Evolutionary conservation across 805 yeast genomes (phyloP).

Genomic region (Candida railenensis): DNA sequence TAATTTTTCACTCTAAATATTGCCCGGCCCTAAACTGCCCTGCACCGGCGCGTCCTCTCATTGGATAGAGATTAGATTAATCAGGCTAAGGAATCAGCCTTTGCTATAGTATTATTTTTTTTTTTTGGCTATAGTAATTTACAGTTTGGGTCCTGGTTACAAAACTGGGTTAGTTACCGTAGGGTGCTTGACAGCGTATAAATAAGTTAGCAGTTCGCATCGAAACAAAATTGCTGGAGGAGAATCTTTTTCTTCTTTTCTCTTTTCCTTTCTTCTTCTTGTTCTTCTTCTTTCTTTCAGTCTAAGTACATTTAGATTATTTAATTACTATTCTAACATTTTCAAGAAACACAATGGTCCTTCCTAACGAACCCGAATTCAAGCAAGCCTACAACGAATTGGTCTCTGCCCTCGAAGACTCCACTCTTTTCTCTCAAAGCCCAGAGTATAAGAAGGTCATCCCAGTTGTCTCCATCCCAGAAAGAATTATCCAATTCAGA

Average conservation of each 20-base stretch:
- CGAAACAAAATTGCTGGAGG: neutral
- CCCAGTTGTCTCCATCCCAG: conserved; percentile 91
- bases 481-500: conserved; percentile 94
- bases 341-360: conserved; percentile 74
- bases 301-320: neutral
- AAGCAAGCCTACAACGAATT: conserved; percentile 98
- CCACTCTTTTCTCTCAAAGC: conserved; percentile 82
- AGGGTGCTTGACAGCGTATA: neutral
- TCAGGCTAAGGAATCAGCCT: neutral
- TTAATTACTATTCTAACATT: too few species aligned
- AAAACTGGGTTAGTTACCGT: neutral
- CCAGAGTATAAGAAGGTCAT: conserved; percentile 89
- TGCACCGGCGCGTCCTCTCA: neutral
- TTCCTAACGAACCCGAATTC: conserved; percentile 96
- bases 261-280: neutral
- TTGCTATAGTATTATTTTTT: neutral
- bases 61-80: conserved; percentile 1
- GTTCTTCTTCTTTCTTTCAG: neutral
- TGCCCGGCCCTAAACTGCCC: neutral
- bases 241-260: neutral
- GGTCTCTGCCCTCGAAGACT: conserved; percentile 82
- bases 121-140: too few species aligned
- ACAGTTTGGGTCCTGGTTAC: neutral
- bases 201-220: neutral
- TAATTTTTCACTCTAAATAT: too few species aligned